Evolutionary conservation across 495 filamentous ascomycete species (phyloP).

Genomic region (Cenococcum geophilum): DNA sequence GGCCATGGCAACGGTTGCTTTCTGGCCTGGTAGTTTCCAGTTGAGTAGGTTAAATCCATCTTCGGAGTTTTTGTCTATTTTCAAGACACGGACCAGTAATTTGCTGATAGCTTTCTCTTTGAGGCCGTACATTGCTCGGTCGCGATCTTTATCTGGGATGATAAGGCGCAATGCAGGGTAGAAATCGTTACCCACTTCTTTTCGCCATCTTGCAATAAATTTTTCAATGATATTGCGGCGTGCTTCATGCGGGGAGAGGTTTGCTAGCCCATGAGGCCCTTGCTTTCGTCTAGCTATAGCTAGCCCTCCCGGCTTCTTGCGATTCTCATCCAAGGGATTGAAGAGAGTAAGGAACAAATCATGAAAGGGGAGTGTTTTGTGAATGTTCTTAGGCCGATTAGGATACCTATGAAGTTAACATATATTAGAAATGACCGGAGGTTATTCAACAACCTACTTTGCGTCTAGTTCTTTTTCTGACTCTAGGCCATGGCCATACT

Average conservation of each 20-base stretch:
- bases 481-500: constrained; percentile 42
- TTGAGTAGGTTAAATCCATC: constrained; percentile 81
- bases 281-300: constrained; percentile 45
- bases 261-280: constrained; percentile 53
- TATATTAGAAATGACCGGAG: neutral
- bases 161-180: constrained; percentile 91
- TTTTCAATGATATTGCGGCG: constrained; percentile 79
- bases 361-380: constrained; percentile 74
- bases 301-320: constrained; percentile 61
- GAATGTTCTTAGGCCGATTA: constrained; percentile 74
- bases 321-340: constrained; percentile 77
- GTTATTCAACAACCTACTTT: constrained; percentile 45
- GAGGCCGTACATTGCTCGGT: constrained; percentile 87
- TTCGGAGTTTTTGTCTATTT: constrained; percentile 85
- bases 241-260: constrained; percentile 70
- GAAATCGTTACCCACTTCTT: constrained; percentile 82
- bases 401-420: constrained; percentile 56
- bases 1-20: constrained; percentile 55
- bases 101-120: constrained; percentile 90
- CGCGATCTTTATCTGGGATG: constrained; percentile 87
- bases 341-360: constrained; percentile 73
- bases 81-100: constrained; percentile 81
- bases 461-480: constrained; percentile 54
- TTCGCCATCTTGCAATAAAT: constrained; percentile 84
- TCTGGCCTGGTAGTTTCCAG: constrained; percentile 83